Evolutionary conservation across 306 rosid genomes (phyloP), one percentile per base, ranked within the genome.

Genomic region (Cyamopsis tetragonoloba): DNA sequence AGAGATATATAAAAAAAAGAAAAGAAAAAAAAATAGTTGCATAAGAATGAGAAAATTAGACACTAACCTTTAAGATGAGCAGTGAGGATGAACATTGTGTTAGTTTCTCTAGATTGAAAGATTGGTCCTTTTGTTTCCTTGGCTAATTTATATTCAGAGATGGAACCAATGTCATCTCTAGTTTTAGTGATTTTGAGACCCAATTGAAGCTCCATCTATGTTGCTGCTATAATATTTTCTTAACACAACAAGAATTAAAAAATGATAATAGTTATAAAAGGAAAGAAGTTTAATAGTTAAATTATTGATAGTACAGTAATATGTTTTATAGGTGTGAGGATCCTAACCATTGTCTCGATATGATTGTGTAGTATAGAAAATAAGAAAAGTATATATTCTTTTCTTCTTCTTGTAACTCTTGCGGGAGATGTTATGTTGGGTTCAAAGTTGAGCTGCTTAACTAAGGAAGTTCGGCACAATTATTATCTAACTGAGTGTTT

Each of bases 11-110:
- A 12, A 0, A 27, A 31, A 31, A 4, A 32, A 10, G 2, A 34
- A 31, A 3, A 30, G 2, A 15, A 27, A 54, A 23, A 0, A 1
- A 7, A 3, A 23, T 20, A 53, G 30, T 70, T 46, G 65, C 3
- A 4, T 13, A 15, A 5, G 18, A 20, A 13, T 49, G 44, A 54
- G 31, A 71, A 20, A 37, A 28, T 9, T 4, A 51, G 14, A 61
- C n/a, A n/a, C 22, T 32, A 1, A 89, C 96, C 93, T 81, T 80
- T 83, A 59, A 92, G 89, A 81, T 87, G 78, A 27, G 81, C 86
- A 59, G 59, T 77, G 84, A 87, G 96, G 81, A 86, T 74, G 87
- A 87, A 82, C 68, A 74, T 41, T 57, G 68, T 32, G 60, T 76
- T 77, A 14, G 87, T 80, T 79, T 92, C 95, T 34, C 61, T 79